These are phyloP conservation scores for Dryadomyces sulphureus DNA, from an alignment of 2,329 filamentous ascomycete species.

Conservation along the genomic window DNA sequence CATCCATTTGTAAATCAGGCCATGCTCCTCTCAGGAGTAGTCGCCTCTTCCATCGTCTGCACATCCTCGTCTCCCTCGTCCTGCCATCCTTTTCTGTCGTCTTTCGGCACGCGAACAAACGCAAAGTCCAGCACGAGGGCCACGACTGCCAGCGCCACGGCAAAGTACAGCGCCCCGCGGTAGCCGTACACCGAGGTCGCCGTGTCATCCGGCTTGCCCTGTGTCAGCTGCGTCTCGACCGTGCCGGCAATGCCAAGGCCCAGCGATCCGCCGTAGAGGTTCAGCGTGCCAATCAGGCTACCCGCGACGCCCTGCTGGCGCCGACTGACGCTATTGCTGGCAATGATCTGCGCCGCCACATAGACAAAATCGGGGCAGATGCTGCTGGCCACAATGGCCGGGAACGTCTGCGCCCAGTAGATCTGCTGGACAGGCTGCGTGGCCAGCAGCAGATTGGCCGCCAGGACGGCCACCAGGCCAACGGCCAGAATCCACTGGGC, in stretches of 20 bases:
- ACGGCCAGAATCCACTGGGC: conserved; percentile 33
- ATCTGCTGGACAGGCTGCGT: conserved; percentile 29
- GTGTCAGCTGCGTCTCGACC: conserved; percentile 16
- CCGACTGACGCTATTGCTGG: conserved; percentile 32
- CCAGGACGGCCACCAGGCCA: conserved; percentile 19
- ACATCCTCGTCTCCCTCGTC: background rate
- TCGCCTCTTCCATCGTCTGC: background rate
- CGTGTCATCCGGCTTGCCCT: conserved; percentile 2
- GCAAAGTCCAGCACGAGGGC: conserved; percentile 20
- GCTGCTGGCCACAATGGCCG: conserved; percentile 17
- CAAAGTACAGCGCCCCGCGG: conserved; percentile 26
- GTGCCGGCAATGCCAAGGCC: conserved; percentile 20
- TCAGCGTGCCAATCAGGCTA: conserved; percentile 27
- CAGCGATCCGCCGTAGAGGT: conserved; percentile 18
- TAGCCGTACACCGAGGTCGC: conserved; percentile 17
- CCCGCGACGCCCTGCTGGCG: conserved; percentile 35
- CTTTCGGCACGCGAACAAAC: conserved; percentile 25
- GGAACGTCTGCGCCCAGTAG: conserved; percentile 29
- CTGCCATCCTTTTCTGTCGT: conserved; percentile 21
- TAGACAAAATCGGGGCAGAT: conserved; percentile 34
- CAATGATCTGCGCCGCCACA: conserved; percentile 35
- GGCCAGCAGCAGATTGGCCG: conserved; percentile 21
- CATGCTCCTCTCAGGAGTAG: background rate
- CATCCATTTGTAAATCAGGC: no score
- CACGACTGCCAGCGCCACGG: conserved; percentile 18